phyloP scores from a whole-genome alignment of 2,329 filamentous ascomycete genomes.

The Venturiaceae sp. region DNA sequence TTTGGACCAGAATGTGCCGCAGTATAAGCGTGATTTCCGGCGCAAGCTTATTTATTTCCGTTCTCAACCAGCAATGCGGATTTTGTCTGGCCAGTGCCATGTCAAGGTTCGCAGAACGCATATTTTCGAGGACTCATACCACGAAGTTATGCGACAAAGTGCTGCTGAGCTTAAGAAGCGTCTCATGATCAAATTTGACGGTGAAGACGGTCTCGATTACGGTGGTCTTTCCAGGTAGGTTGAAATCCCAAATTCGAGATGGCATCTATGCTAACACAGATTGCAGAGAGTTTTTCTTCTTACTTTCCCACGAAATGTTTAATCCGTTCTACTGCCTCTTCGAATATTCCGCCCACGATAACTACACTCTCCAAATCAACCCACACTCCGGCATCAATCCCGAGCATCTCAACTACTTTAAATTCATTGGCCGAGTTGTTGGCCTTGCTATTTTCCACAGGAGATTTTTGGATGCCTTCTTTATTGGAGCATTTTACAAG shows the following conservation, averaged over 20 bases:
- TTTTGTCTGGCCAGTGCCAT: conserved; percentile 91
- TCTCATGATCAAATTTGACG: conserved; percentile 99
- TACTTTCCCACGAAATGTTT: conserved; percentile 99
- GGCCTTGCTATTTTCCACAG: conserved; percentile 97
- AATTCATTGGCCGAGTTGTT: conserved; percentile 96
- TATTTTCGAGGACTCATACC: conserved; percentile 98
- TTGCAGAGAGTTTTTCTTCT: conserved; percentile 91
- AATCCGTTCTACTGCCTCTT: conserved; percentile 99
- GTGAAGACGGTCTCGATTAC: conserved; percentile 95
- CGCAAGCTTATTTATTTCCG: conserved; percentile 99
- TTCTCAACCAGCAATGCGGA: conserved; percentile 91
- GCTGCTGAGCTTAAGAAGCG: conserved; percentile 95
- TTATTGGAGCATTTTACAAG: conserved; percentile 98
- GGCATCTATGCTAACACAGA: neutral
- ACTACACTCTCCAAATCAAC: conserved; percentile 99
- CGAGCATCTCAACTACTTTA: conserved; percentile 99
- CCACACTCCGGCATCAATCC: conserved; percentile 98
- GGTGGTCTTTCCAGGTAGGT: conserved; percentile 76
- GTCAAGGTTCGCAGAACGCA: conserved; percentile 95
- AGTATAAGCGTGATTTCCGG: conserved; percentile 98
- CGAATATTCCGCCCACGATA: conserved; percentile 99
- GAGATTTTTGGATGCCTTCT: conserved; percentile 95
- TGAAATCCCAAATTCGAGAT: neutral
- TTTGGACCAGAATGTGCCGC: conserved; percentile 93
- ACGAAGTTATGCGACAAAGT: conserved; percentile 94